Evolutionary conservation across 2,329 filamentous ascomycete species (phyloP).

Genomic region (Sporothrix luriei): DNA sequence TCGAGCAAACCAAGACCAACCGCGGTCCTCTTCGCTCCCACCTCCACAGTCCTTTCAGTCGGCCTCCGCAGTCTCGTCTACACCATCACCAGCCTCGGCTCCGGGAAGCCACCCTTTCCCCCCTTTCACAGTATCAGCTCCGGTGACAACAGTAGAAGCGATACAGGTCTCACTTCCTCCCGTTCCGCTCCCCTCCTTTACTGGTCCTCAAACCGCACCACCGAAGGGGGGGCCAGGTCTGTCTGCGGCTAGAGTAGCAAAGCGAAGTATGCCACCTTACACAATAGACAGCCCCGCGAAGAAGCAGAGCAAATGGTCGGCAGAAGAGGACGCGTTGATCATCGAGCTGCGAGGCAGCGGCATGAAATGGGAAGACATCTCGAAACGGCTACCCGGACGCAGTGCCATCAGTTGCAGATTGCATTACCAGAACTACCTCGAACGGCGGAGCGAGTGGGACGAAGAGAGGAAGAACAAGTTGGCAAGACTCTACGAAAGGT

Average conservation of each 20-base stretch:
- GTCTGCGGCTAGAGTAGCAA: conserved; percentile 41
- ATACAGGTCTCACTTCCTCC: conserved; percentile 19
- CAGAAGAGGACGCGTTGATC: conserved; percentile 89
- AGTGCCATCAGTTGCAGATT: conserved; percentile 93
- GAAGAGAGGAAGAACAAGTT: conserved; percentile 98
- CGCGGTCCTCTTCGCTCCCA: conserved; percentile 45
- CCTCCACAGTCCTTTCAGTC: conserved; percentile 32
- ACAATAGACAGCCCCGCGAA: conserved; percentile 72
- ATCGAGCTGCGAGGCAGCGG: conserved; percentile 86
- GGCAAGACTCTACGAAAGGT: conserved; percentile 93
- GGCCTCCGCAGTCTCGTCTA: conserved; percentile 33
- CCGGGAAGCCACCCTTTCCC: conserved; percentile 36
- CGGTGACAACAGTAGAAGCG: conserved; percentile 30
- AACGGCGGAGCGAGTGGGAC: conserved; percentile 91
- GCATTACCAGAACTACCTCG: conserved; percentile 96
- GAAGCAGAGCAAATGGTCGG: conserved; percentile 96
- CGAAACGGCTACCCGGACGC: conserved; percentile 82
- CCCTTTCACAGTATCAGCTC: conserved; percentile 27
- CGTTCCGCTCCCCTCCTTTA: not conserved
- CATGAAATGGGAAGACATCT: conserved; percentile 99
- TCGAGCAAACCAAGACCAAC: conserved; percentile 38
- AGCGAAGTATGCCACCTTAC: conserved; percentile 58
- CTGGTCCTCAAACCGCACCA: conserved; percentile 3
- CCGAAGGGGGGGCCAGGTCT: conserved; percentile 15
- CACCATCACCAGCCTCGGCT: conserved; percentile 46